phyloP scores from a whole-genome alignment of 768 basidiomycete species.

The Dictyophora rubrovolvata region DNA sequence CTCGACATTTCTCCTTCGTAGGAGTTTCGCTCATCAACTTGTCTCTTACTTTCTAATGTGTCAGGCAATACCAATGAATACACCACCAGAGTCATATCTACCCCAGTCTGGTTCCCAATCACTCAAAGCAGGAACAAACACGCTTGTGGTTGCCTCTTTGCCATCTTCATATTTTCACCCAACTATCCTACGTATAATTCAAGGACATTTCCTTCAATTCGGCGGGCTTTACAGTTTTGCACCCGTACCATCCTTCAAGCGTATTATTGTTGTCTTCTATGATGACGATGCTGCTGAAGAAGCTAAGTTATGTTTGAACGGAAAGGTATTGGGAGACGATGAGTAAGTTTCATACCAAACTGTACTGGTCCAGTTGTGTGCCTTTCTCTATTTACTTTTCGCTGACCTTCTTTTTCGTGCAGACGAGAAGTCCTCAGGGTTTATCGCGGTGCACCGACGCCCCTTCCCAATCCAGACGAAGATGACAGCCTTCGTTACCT shows the following conservation, averaged over 20 bases:
- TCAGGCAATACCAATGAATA: neutral
- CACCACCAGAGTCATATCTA: neutral
- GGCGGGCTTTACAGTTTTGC: conserved; percentile 89
- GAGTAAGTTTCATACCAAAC: conserved; percentile 33
- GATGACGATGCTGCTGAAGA: conserved; percentile 50
- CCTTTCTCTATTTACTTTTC: conserved; percentile 4
- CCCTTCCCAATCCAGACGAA: conserved; percentile 32
- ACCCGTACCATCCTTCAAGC: conserved; percentile 68
- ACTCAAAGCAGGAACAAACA: conserved; percentile 49
- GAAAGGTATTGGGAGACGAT: conserved; percentile 44
- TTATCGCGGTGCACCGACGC: conserved; percentile 65
- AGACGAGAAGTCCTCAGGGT: conserved; percentile 47
- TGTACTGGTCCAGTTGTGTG: neutral
- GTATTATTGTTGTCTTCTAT: conserved; percentile 75
- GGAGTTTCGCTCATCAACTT: neutral
- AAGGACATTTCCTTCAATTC: conserved; percentile 61
- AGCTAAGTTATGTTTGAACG: conserved; percentile 59
- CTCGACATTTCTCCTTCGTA: neutral
- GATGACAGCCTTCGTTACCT: conserved; percentile 37
- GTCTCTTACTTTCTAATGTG: neutral
- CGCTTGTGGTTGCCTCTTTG: conserved; percentile 70
- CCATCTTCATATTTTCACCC: conserved; percentile 73
- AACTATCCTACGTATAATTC: conserved; percentile 52
- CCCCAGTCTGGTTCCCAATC: neutral
- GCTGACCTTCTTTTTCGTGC: conserved; percentile 25